A percentile compares a stretch with the other conserved stretches of the same genome.
Conservation (phyloP, 495 filamentous ascomycete genomes). For the Aspergillus egyptiacus region DNA sequence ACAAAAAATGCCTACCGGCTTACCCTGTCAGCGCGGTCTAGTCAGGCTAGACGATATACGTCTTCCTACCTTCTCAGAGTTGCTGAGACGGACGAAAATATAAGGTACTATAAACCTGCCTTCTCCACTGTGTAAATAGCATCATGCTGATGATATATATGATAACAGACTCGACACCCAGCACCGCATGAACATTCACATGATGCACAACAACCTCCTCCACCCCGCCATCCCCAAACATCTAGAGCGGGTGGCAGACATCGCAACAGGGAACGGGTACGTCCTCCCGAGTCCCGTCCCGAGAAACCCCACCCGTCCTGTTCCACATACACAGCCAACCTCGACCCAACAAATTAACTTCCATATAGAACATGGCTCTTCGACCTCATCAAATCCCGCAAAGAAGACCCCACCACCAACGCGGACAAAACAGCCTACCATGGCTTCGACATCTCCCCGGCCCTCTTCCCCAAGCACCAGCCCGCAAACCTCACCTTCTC, state of each 20-base stretch:
- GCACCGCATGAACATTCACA: constrained; percentile 2
- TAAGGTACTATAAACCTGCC: not conserved
- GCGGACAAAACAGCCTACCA: not conserved
- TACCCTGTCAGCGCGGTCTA: too few species aligned
- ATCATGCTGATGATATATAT: not conserved
- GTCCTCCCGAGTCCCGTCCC: too few species aligned
- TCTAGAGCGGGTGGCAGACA: constrained; percentile 4
- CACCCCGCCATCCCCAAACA: not conserved
- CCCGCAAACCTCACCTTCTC: constrained; percentile 5
- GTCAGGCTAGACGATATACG: not conserved
- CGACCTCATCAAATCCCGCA: constrained; percentile 1
- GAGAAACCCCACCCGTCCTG: not conserved
- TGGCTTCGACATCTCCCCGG: constrained; percentile 5
- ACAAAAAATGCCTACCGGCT: too few species aligned
- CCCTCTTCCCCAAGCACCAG: constrained; percentile 2
- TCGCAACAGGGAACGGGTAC: constrained; percentile 10
- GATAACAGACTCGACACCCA: constrained; percentile 7
- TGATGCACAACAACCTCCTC: constrained; percentile 1
- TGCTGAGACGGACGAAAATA: not conserved
- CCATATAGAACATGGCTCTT: constrained; percentile 2
- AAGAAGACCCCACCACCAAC: not conserved
- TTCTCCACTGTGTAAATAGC: not conserved
- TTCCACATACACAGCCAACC: not conserved
- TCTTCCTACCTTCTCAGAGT: not conserved
- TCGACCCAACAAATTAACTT: not conserved